Evolutionary conservation across 176 grass and related monocot species (phyloP).

Genomic region (Puccinellia tenuiflora): DNA sequence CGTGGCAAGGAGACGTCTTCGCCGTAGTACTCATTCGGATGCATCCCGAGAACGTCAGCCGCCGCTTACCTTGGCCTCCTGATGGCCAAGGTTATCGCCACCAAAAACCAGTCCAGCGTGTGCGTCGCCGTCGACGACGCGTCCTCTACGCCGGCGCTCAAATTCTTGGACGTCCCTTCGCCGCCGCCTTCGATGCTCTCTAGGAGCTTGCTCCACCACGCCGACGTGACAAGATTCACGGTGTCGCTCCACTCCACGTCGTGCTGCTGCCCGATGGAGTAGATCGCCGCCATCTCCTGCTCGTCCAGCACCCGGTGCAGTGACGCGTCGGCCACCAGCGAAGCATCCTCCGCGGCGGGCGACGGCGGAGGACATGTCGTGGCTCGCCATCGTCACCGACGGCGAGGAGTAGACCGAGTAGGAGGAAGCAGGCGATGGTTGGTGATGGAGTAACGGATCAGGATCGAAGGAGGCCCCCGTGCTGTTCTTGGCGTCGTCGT

Average conservation of each 20-base stretch:
- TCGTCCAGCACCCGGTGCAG: slow-evolving; percentile 74
- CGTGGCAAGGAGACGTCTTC: slow-evolving; percentile 45
- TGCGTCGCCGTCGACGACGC: not conserved
- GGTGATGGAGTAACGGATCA: slow-evolving; percentile 21
- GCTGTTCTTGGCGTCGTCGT: slow-evolving; percentile 18
- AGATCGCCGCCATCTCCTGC: slow-evolving; percentile 76
- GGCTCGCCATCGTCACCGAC: slow-evolving; percentile 4
- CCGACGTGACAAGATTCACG: slow-evolving; percentile 69
- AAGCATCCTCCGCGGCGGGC: slow-evolving; percentile 20
- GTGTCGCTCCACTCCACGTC: slow-evolving; percentile 91
- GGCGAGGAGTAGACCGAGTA: slow-evolving; percentile 57
- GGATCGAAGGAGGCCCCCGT: slow-evolving; percentile 23
- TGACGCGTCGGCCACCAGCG: not conserved
- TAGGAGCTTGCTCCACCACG: slow-evolving; percentile 88
- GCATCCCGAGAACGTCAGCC: slow-evolving; percentile 17
- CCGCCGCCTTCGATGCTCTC: slow-evolving; percentile 52
- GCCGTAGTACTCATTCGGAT: slow-evolving; percentile 31
- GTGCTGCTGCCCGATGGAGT: slow-evolving; percentile 67
- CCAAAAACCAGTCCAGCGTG: slow-evolving; percentile 2
- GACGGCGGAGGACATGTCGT: slow-evolving; percentile 5
- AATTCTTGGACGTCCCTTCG: not conserved
- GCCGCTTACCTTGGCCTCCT: not conserved
- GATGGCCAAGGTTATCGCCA: not conserved
- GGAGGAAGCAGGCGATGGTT: slow-evolving; percentile 49
- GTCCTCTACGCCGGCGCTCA: not conserved